Base-by-base conservation (phyloP, 495 filamentous ascomycete species). In the Penicillium arizonense region DNA sequence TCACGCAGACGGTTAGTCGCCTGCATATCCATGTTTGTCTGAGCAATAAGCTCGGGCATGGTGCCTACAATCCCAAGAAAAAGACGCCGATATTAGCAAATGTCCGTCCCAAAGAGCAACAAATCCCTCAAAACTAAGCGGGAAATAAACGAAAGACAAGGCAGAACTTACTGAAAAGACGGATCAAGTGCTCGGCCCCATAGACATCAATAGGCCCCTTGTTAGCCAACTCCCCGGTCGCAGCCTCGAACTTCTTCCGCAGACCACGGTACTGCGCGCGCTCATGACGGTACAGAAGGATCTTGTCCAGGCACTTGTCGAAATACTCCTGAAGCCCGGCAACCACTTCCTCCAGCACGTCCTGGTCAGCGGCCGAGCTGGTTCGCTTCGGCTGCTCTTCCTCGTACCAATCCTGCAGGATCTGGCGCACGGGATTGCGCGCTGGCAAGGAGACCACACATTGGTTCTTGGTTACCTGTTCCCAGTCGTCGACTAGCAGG, bases 401-500 rank as follows among this genome's bases (percentile, higher is more conserved):
- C 2, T 79, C 78, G 30, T 84, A 72, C 64, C 95, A 98, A 52
- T 89, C 86, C 32, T 89, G 77, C 5, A 98, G 71, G 53, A 98
- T 92, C 50, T 84, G 68, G 51, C 82, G 81, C 47, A 92, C 89
- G 2, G 90, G 85, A 44, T 84, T 78, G 20, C 78, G 73, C n/a
- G 87, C 82, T 0, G 94, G 94, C 9, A 98, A 77, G 0, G 85
- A 82, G 13, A 96, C 89, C 3, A 97, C 84, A 59, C 89, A 87
- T 55, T 87, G 82, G 62, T 92, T 90, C 77, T 97, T 97, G 43
- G 94, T 98, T 44, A 97, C 83, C 59, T 96, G 95, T 71, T 98
- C 94, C 94, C 94, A 98, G 73, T 98, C 94, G 61, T 98, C 94
- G 35, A 98, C 94, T 3, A 98, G 84, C 39, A 94, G 74, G 14